Conservation (phyloP, 2,329 filamentous ascomycete species). For the Alternaria consortialis region DNA sequence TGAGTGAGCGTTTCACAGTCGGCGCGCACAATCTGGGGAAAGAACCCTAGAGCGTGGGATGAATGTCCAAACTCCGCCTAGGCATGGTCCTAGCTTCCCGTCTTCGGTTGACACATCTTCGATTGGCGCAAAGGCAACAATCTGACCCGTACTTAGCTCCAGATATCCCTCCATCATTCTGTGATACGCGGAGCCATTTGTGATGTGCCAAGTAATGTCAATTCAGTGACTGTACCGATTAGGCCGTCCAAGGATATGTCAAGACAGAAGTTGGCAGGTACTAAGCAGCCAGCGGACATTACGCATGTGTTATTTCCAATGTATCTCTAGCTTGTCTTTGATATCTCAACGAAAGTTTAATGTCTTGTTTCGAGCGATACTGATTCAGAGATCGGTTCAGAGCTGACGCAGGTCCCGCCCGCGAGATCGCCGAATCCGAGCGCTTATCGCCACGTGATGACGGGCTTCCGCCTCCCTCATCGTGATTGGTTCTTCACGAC, state of each 20-base stretch:
- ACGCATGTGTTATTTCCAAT: background rate
- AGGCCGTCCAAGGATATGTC: background rate
- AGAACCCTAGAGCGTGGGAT: slow-evolving; percentile 38
- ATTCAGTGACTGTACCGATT: slow-evolving; percentile 7
- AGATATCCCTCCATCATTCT: background rate
- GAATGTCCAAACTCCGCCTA: slow-evolving; percentile 21
- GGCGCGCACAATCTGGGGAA: slow-evolving; percentile 42
- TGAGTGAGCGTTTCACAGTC: slow-evolving; percentile 19
- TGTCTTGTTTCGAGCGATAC: background rate
- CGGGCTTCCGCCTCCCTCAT: slow-evolving; percentile 8
- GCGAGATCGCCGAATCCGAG: slow-evolving; percentile 7
- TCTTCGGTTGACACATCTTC: slow-evolving; percentile 27
- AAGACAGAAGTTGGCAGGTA: background rate
- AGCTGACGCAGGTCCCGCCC: slow-evolving; percentile 8
- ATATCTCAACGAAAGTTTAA: background rate
- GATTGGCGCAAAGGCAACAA: slow-evolving; percentile 21
- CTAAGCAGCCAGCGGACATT: background rate
- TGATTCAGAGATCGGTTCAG: background rate
- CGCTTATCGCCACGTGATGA: slow-evolving; percentile 21
- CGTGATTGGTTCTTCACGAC: slow-evolving; percentile 19
- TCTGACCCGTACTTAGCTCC: slow-evolving; percentile 11
- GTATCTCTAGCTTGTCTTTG: no score
- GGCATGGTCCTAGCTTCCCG: slow-evolving; percentile 29
- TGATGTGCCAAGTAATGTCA: slow-evolving; percentile 10
- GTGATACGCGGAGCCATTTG: background rate